Evolutionary conservation across 495 filamentous ascomycete species (phyloP).

Genomic region (Friedmanniomyces simplex): DNA sequence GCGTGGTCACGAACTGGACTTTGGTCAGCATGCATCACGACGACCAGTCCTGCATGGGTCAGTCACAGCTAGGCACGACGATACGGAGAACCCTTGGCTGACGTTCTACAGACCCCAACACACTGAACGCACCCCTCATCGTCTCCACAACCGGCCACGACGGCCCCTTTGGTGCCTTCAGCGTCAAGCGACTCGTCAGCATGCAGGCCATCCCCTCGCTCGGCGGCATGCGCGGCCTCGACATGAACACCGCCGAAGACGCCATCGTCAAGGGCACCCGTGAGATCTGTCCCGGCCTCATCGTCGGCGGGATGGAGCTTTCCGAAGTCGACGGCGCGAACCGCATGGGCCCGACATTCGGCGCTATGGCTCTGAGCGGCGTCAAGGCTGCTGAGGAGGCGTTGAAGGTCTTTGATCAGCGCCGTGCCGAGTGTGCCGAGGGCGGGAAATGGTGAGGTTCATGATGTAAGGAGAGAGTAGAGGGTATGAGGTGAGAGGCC

Average conservation of each 20-base stretch:
- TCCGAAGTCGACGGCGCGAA: constrained; percentile 72
- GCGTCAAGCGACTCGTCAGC: constrained; percentile 69
- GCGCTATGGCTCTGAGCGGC: constrained; percentile 73
- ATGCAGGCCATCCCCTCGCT: constrained; percentile 74
- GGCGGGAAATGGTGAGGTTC: constrained; percentile 1
- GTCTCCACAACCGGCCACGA: constrained; percentile 86
- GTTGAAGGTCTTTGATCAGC: constrained; percentile 61
- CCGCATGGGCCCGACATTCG: constrained; percentile 70
- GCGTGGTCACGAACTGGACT: constrained; percentile 92
- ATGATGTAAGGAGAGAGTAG: not conserved
- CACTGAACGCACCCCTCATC: constrained; percentile 78
- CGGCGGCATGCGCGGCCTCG: constrained; percentile 80
- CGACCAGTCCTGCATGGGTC: constrained; percentile 54
- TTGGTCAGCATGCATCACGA: constrained; percentile 83
- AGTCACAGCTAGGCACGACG: not conserved
- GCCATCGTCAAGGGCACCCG: constrained; percentile 83
- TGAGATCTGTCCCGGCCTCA: constrained; percentile 74
- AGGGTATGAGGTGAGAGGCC: not conserved
- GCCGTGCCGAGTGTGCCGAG: constrained; percentile 40
- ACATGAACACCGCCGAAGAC: constrained; percentile 84
- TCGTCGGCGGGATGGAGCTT: constrained; percentile 90
- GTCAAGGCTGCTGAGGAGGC: constrained; percentile 85
- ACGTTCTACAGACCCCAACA: constrained; percentile 80
- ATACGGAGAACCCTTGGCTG: not conserved
- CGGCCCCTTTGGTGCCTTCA: constrained; percentile 83